Evolutionary conservation across 2,329 filamentous ascomycete genomes (phyloP).

Genomic region (Hymenoscyphus salicellus): DNA sequence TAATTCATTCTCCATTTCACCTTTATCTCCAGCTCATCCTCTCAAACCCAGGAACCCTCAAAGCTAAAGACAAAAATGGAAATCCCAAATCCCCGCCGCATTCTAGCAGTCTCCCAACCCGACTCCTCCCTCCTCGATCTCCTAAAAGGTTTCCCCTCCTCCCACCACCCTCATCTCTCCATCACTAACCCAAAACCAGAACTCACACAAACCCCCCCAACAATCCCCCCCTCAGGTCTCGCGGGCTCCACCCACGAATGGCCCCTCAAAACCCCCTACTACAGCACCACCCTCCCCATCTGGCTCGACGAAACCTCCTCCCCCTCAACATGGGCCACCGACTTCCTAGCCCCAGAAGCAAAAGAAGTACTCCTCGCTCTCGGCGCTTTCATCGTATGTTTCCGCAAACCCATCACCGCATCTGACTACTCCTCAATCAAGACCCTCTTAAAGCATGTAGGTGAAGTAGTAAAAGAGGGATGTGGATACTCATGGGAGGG

Average conservation of each 20-base stretch:
- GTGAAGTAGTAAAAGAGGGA: constrained; percentile 53
- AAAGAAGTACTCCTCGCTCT: constrained; percentile 60
- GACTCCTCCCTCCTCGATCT: constrained; percentile 48
- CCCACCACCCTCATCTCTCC: neutral
- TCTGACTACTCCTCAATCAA: constrained; percentile 28
- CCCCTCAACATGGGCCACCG: constrained; percentile 47
- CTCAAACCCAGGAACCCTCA: too few relatives aligned
- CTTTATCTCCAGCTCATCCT: neutral
- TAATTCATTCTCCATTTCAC: neutral
- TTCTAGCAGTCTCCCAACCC: constrained; percentile 49
- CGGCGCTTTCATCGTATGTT: constrained; percentile 57
- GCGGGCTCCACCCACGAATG: constrained; percentile 60
- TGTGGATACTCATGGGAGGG: constrained; percentile 64
- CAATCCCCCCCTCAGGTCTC: constrained; percentile 38
- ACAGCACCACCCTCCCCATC: constrained; percentile 57
- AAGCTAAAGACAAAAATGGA: constrained; percentile 29
- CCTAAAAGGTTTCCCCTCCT: constrained; percentile 47
- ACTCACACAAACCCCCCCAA: constrained; percentile 47
- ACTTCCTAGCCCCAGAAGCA: constrained; percentile 60
- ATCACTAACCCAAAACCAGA: constrained; percentile 39
- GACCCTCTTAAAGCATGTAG: constrained; percentile 51
- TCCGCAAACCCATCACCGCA: constrained; percentile 42
- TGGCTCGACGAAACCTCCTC: constrained; percentile 62
- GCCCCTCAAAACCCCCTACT: constrained; percentile 57
- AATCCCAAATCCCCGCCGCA: constrained; percentile 52